Base-by-base conservation (phyloP, 371 early-diverging fungal genomes). In the Catenaria anguillulae region DNA sequence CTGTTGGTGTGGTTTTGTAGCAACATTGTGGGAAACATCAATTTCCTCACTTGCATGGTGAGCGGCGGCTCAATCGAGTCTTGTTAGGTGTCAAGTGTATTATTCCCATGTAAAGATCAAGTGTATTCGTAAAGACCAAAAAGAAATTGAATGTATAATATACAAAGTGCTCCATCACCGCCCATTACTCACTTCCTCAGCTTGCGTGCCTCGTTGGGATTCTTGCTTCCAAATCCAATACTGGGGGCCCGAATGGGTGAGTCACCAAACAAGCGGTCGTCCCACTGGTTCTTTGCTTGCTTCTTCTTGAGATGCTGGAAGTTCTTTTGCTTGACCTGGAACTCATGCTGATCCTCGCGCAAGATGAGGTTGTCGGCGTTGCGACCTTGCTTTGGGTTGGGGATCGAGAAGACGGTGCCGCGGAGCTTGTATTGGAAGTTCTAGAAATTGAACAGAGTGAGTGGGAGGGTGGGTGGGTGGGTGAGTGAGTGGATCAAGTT, bases 291-390 rank as follows among this genome's bases (percentile, higher is more conserved):
- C 76, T 15, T 77, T 72, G 6, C 67, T 67, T 23, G 42, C 36
- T 70, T 75, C 26, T 72, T 78, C 81, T 73, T 85, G 72, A 56
- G 74, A 67, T 66, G 48, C 23, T 68, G 34, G 62, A 64, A 64
- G 60, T 70, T 61, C 50, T 62, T 56, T 37, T 65, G 56, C 21
- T 70, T 82, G 26, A 69, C 64, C 60, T 82, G 68, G 67, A 84
- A 92, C 67, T 92, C 93, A 56, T 82, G 80, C 67, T 95, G 92
- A 70, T 96, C 97, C 68, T 91, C 94, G 58, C 92, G 81, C 45
- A 93, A 74, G 33, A 97, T 85, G 62, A 96, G 73, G 33, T 80
- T 78, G 65, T 72, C 68, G 45, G 59, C 67, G 55, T 82, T 74
- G 56, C 83, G 79, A 33, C 97, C 96, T 42, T 90, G 89, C 67